Conservation (phyloP, 2,329 filamentous ascomycete genomes). For the Talaromyces marneffei region DNA sequence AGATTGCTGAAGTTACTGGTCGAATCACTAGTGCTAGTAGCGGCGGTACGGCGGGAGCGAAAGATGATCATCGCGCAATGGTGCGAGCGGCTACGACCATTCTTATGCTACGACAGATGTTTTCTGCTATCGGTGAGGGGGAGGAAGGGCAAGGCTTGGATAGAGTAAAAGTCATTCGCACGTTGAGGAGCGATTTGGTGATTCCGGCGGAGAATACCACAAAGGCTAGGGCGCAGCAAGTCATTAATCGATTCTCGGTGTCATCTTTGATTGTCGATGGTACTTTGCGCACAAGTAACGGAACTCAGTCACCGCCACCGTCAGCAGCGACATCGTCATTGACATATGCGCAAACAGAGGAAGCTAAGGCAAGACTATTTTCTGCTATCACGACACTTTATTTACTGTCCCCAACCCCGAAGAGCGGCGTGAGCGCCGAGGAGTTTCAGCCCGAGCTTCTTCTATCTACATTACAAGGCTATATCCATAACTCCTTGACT, state of each 20-base stretch:
- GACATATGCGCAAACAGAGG: slow-evolving; percentile 61
- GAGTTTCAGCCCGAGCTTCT: slow-evolving; percentile 63
- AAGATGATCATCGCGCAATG: slow-evolving; percentile 70
- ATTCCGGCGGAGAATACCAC: slow-evolving; percentile 67
- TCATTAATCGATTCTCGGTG: slow-evolving; percentile 78
- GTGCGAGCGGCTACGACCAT: slow-evolving; percentile 78
- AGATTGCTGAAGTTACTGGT: slow-evolving; percentile 64
- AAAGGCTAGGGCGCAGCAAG: slow-evolving; percentile 67
- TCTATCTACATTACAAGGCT: slow-evolving; percentile 69
- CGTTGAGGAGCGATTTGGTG: slow-evolving; percentile 64
- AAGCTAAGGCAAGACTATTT: slow-evolving; percentile 65
- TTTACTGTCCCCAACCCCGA: slow-evolving; percentile 65
- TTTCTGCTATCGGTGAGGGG: slow-evolving; percentile 60
- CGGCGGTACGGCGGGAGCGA: slow-evolving; percentile 26
- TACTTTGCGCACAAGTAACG: slow-evolving; percentile 10
- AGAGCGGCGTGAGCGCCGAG: slow-evolving; percentile 40
- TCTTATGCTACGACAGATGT: slow-evolving; percentile 66
- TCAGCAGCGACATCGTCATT: slow-evolving; percentile 27
- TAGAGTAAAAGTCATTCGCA: slow-evolving; percentile 64
- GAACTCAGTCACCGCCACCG: slow-evolving; percentile 19
- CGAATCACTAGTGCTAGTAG: slow-evolving; percentile 18
- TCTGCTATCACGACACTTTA: slow-evolving; percentile 74
- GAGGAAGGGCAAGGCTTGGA: slow-evolving; percentile 74
- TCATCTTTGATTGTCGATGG: slow-evolving; percentile 44
- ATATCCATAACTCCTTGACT: slow-evolving; percentile 74